Conservation (phyloP, 2,329 filamentous ascomycete species). For the Corinectria fuckeliana region DNA sequence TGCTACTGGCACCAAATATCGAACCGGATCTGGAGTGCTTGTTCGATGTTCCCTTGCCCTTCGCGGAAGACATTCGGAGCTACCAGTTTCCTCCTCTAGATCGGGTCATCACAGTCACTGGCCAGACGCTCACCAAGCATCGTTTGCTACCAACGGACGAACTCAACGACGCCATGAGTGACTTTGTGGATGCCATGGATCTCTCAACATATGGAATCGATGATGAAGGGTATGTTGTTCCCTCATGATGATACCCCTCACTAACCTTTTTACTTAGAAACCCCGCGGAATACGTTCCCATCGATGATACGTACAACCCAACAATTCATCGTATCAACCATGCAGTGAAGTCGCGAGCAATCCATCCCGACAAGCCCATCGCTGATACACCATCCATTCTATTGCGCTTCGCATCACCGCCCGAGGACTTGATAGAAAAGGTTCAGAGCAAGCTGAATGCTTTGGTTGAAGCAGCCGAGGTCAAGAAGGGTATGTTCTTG, state of each 20-base stretch:
- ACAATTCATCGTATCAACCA: constrained; percentile 88
- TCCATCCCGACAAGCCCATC: constrained; percentile 71
- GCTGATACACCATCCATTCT: constrained; percentile 69
- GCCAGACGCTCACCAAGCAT: constrained; percentile 80
- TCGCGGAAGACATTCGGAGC: constrained; percentile 88
- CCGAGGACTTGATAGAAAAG: constrained; percentile 67
- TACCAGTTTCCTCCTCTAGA: constrained; percentile 93
- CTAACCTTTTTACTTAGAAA: constrained; percentile 43
- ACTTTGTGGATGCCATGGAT: constrained; percentile 94
- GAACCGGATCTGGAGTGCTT: constrained; percentile 83
- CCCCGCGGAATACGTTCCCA: constrained; percentile 70
- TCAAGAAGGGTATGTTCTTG: constrained; percentile 75
- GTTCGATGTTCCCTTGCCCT: constrained; percentile 88
- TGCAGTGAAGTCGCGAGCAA: constrained; percentile 81
- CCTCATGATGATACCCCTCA: not conserved
- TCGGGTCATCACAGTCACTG: constrained; percentile 84
- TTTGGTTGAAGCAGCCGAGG: constrained; percentile 72
- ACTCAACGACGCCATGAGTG: constrained; percentile 81
- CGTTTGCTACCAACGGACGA: constrained; percentile 80
- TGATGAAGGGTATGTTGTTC: constrained; percentile 69
- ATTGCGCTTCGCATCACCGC: constrained; percentile 75
- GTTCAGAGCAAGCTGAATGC: constrained; percentile 64
- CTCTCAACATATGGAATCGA: constrained; percentile 74
- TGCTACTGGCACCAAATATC: constrained; percentile 81
- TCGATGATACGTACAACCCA: constrained; percentile 86